Evolutionary conservation across 2,329 filamentous ascomycete species (phyloP).

Genomic region (Clonostachys chloroleuca): DNA sequence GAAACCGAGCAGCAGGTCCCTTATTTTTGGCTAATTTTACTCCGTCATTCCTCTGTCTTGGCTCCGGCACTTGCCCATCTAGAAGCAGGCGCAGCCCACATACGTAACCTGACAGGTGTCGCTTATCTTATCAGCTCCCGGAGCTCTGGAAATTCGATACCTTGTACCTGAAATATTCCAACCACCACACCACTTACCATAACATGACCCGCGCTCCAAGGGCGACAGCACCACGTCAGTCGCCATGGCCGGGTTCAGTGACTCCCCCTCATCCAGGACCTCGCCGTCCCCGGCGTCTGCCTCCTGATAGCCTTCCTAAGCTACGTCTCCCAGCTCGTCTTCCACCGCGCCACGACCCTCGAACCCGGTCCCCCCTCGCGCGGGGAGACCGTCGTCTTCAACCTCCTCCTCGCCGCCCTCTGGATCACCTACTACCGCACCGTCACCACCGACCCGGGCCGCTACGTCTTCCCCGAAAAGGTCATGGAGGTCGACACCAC

Average conservation of each 20-base stretch:
- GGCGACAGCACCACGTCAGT: constrained; percentile 1
- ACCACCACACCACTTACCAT: too few species aligned
- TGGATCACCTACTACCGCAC: constrained; percentile 66
- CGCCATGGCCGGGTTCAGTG: constrained; percentile 34
- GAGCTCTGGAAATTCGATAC: too few species aligned
- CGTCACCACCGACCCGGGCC: constrained; percentile 53
- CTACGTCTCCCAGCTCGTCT: constrained; percentile 69
- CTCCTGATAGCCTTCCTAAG: constrained; percentile 64
- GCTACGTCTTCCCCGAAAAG: constrained; percentile 37
- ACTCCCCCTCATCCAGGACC: constrained; percentile 38
- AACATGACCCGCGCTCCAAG: neutral
- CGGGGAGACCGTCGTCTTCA: constrained; percentile 59
- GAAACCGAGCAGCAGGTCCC: too few species aligned
- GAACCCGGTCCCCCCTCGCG: constrained; percentile 55
- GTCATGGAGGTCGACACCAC: constrained; percentile 38
- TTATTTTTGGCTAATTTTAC: too few species aligned
- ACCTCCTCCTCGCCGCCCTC: constrained; percentile 57
- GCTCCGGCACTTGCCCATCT: too few species aligned
- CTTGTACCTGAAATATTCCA: too few species aligned
- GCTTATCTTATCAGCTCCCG: too few species aligned
- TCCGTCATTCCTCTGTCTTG: too few species aligned
- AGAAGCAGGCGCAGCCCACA: too few species aligned
- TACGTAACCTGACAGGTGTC: too few species aligned
- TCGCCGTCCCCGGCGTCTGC: constrained; percentile 68
- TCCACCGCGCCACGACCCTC: constrained; percentile 51